These are phyloP conservation scores for Trametes pubescens DNA, from an alignment of 1,284 basidiomycete species.

Conservation along the genomic window DNA sequence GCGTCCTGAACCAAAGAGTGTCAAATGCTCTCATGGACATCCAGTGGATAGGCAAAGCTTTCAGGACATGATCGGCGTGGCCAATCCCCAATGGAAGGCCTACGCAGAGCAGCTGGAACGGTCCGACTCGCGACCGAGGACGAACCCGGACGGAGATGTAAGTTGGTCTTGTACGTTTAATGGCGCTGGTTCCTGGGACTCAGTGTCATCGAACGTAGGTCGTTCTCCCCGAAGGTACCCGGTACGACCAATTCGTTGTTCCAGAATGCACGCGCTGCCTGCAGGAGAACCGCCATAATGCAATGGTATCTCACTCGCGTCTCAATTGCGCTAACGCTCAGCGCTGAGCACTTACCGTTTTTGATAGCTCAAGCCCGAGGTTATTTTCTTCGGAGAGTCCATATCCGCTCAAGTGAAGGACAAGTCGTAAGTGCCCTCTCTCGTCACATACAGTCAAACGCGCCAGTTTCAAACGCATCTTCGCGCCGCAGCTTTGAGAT, in stretches of 20 bases:
- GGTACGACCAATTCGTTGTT: conserved; percentile 81
- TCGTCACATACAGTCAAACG: background rate
- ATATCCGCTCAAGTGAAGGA: conserved; percentile 70
- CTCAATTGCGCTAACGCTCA: background rate
- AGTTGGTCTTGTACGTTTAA: conserved; percentile 43
- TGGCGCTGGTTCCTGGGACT: too few relatives aligned
- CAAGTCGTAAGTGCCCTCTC: conserved; percentile 65
- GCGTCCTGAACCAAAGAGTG: conserved; percentile 55
- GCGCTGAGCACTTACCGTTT: background rate
- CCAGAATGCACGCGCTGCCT: conserved; percentile 78
- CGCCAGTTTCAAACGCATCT: background rate
- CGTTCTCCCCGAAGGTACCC: conserved; percentile 74
- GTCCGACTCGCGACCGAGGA: conserved; percentile 71
- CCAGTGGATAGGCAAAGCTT: conserved; percentile 71
- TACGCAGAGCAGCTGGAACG: conserved; percentile 74
- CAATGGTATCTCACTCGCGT: conserved; percentile 52
- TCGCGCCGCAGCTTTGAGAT: conserved; percentile 59
- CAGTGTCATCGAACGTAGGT: conserved; percentile 66
- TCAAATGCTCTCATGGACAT: conserved; percentile 80
- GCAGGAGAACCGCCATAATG: conserved; percentile 59
- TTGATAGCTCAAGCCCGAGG: conserved; percentile 78
- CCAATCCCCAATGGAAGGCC: conserved; percentile 84
- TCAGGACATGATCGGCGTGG: conserved; percentile 73
- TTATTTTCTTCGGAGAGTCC: conserved; percentile 92
- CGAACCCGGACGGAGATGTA: conserved; percentile 94